These are phyloP conservation scores for Arthromyces matolae DNA, from an alignment of 768 basidiomycete genomes.

Conservation along the genomic window DNA sequence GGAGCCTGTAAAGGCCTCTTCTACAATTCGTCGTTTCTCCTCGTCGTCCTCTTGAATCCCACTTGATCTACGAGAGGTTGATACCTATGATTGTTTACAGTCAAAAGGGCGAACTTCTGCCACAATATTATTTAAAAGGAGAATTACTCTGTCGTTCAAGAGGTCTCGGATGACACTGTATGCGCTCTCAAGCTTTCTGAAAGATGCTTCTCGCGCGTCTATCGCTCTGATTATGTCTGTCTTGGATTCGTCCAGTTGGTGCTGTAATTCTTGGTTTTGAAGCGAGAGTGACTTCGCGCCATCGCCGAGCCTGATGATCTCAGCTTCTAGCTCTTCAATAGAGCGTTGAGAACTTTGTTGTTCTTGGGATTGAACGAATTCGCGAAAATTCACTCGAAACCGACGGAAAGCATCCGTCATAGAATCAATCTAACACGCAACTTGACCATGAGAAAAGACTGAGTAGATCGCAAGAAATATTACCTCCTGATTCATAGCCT, in stretches of 20 bases:
- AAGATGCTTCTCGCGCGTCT: conserved; percentile 29
- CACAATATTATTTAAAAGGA: background rate
- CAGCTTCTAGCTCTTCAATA: conserved; percentile 35
- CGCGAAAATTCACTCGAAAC: conserved; percentile 15
- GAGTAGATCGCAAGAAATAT: background rate
- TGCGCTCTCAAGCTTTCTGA: conserved; percentile 32
- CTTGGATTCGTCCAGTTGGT: conserved; percentile 19
- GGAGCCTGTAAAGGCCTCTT: conserved; percentile 17
- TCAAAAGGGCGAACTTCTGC: no score
- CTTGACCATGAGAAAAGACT: no score
- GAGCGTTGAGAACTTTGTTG: conserved; percentile 22
- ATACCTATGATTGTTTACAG: conserved; percentile 7
- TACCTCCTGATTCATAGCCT: conserved; percentile 29
- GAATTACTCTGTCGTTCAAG: conserved; percentile 33
- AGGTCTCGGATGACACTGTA: conserved; percentile 40
- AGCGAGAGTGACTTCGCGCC: conserved; percentile 24
- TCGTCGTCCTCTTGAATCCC: conserved; percentile 11
- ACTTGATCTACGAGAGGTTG: no score
- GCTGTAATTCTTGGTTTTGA: conserved; percentile 33
- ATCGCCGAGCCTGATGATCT: conserved; percentile 21
- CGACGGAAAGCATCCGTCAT: conserved; percentile 7
- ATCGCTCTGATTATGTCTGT: conserved; percentile 31
- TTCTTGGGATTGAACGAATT: conserved; percentile 10
- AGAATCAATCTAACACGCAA: conserved; percentile 17
- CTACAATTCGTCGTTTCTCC: conserved; percentile 23